Evolutionary conservation across 2,329 filamentous ascomycete species (phyloP).

Genomic region (Colletotrichum filicis): DNA sequence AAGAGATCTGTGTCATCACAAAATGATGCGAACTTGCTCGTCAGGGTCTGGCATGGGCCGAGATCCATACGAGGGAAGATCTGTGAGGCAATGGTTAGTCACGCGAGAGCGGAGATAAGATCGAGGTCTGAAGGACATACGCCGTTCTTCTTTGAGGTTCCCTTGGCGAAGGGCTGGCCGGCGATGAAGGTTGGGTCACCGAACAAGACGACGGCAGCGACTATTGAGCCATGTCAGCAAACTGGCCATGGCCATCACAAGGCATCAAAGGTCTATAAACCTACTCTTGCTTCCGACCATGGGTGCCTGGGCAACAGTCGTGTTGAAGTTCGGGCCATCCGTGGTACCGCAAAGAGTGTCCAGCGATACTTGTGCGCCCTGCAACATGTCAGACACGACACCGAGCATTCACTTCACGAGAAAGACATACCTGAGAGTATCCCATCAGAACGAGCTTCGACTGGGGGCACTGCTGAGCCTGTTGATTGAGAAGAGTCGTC

Average conservation of each 20-base stretch:
- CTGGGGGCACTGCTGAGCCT: constrained; percentile 48
- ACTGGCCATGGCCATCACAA: accelerated
- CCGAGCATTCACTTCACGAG: not conserved
- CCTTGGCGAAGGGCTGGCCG: constrained; percentile 47
- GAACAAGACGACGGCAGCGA: constrained; percentile 52
- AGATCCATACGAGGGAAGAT: constrained; percentile 30
- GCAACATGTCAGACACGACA: not conserved
- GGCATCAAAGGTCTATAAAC: not conserved
- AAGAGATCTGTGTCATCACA: constrained; percentile 30
- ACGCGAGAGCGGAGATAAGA: accelerated
- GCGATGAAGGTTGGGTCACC: constrained; percentile 53
- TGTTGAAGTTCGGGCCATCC: constrained; percentile 40
- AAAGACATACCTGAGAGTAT: constrained; percentile 50
- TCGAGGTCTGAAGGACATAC: constrained; percentile 40
- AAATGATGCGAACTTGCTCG: constrained; percentile 10
- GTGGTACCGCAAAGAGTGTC: constrained; percentile 52
- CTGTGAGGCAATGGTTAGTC: not conserved
- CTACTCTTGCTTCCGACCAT: constrained; percentile 48
- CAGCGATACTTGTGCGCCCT: constrained; percentile 52
- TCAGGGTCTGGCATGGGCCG: constrained; percentile 3
- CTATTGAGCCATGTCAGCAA: constrained; percentile 37
- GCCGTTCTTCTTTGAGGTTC: constrained; percentile 49
- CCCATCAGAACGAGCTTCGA: constrained; percentile 53
- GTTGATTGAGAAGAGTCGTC: constrained; percentile 44
- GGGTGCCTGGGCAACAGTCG: constrained; percentile 39